Evolutionary conservation across 768 basidiomycete species (phyloP).

Genomic region (Xanthoconium stramineum): DNA sequence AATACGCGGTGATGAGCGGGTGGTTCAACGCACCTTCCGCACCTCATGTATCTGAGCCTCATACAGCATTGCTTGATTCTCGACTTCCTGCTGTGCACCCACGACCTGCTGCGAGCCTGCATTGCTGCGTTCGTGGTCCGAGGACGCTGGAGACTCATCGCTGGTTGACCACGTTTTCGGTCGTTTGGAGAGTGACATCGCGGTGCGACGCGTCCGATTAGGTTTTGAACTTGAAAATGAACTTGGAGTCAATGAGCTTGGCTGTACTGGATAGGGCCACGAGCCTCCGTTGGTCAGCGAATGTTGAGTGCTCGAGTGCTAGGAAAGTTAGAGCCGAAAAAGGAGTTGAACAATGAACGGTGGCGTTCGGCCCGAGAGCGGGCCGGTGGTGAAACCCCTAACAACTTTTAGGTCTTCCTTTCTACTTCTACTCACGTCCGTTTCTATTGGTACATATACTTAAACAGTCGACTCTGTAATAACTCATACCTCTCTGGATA

Average conservation of each 20-base stretch:
- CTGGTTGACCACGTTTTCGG: conserved; percentile 27
- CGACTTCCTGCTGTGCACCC: conserved; percentile 20
- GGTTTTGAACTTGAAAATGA: background rate
- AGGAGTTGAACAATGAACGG: too few relatives aligned
- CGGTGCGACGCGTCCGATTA: background rate
- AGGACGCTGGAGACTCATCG: conserved; percentile 13
- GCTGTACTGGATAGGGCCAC: background rate
- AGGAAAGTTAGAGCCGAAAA: too few relatives aligned
- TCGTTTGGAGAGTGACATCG: conserved; percentile 35
- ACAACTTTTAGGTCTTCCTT: too few relatives aligned
- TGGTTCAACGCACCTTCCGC: conserved; percentile 11
- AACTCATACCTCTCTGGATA: too few relatives aligned
- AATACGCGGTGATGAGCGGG: too few relatives aligned
- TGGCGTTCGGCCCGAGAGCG: too few relatives aligned
- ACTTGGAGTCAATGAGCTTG: background rate
- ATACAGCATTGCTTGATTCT: conserved; percentile 23
- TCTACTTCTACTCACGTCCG: too few relatives aligned
- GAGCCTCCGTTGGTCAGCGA: background rate
- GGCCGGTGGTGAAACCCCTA: too few relatives aligned
- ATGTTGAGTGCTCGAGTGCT: background rate
- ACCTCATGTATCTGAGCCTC: conserved; percentile 28
- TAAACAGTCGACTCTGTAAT: too few relatives aligned
- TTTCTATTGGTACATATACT: too few relatives aligned
- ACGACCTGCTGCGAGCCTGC: conserved; percentile 3
- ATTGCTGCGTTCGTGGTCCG: conserved; percentile 11